These are phyloP conservation scores for Candolleomyces eurysporus DNA, from an alignment of 768 basidiomycete genomes.

Conservation along the genomic window DNA sequence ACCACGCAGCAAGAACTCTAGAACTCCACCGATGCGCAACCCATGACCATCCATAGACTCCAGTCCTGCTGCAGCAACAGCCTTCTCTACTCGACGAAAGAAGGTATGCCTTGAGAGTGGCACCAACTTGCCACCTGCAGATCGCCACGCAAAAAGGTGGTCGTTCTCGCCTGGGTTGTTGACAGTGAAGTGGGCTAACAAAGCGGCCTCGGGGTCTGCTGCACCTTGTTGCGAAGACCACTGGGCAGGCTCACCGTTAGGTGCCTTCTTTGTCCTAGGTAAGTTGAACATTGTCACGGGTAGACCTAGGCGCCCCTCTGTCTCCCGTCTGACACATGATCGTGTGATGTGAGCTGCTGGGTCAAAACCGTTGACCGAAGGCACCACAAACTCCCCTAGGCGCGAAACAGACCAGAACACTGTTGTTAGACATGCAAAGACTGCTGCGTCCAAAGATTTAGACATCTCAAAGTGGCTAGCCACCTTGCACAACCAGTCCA, in stretches of 20 bases:
- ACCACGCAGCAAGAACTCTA: constrained; percentile 33
- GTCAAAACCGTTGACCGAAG: constrained; percentile 15
- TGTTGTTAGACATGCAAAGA: constrained; percentile 24
- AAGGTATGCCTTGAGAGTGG: constrained; percentile 26
- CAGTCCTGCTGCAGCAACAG: constrained; percentile 7
- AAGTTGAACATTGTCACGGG: constrained; percentile 6
- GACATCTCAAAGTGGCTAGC: constrained; percentile 11
- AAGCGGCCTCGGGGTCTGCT: constrained; percentile 16
- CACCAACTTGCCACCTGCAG: neutral
- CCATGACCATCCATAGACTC: constrained; percentile 21
- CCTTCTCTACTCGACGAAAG: constrained; percentile 12
- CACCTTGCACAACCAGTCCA: constrained; percentile 4
- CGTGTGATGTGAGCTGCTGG: constrained; percentile 9
- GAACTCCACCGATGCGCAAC: constrained; percentile 22
- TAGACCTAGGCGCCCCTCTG: neutral
- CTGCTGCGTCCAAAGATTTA: constrained; percentile 20
- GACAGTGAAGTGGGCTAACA: constrained; percentile 19
- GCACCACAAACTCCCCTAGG: constrained; percentile 23
- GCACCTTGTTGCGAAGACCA: constrained; percentile 15
- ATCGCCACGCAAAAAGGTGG: constrained; percentile 11
- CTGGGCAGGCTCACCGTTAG: neutral
- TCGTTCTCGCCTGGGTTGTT: constrained; percentile 17
- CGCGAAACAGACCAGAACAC: constrained; percentile 18
- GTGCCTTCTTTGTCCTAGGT: neutral
- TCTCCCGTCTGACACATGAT: constrained; percentile 13